Percentiles rank a stretch among this genome's conserved stretches.
These are phyloP conservation scores for Phytopythium helicoides DNA, from an alignment of 352 stramenopile species.

Conservation along the genomic window DNA sequence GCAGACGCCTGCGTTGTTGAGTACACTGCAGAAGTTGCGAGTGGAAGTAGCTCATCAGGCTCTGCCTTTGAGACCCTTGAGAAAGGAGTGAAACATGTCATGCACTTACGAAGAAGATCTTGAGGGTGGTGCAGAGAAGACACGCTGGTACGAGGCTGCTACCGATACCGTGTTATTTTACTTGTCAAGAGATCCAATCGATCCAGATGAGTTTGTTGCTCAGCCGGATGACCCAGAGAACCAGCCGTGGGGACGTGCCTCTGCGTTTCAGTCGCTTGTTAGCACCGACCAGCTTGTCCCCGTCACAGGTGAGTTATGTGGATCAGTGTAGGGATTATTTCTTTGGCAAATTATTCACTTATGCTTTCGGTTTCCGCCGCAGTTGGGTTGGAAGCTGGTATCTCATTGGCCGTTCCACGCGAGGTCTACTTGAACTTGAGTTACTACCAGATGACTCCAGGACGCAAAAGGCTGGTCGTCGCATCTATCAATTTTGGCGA, in stretches of 20 bases:
- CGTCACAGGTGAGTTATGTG: conserved; percentile 49
- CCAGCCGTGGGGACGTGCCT: conserved; percentile 57
- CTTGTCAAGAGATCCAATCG: conserved; percentile 74
- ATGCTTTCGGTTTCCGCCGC: background rate
- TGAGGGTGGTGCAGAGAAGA: conserved; percentile 67
- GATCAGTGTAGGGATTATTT: too few relatives aligned
- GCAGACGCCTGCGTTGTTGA: conserved; percentile 80
- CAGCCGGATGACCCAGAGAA: conserved; percentile 6
- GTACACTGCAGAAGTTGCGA: conserved; percentile 36
- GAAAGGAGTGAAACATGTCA: conserved; percentile 80
- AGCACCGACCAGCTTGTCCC: conserved; percentile 71
- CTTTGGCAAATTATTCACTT: background rate
- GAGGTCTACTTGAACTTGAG: conserved; percentile 75
- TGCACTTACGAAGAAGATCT: conserved; percentile 91
- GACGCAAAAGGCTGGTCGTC: conserved; percentile 60
- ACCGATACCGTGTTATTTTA: conserved; percentile 86
- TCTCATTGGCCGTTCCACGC: conserved; percentile 52
- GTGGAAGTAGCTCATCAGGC: conserved; percentile 7
- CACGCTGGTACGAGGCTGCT: conserved; percentile 87
- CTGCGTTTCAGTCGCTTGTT: conserved; percentile 43
- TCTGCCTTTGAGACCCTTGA: conserved; percentile 21
- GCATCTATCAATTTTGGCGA: conserved; percentile 70
- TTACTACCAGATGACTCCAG: conserved; percentile 74
- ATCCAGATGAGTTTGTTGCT: conserved; percentile 59
- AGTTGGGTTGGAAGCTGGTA: conserved; percentile 44